Evolutionary conservation across 208 protist species (phyloP).

Genomic region (Trichomonas tenax): DNA sequence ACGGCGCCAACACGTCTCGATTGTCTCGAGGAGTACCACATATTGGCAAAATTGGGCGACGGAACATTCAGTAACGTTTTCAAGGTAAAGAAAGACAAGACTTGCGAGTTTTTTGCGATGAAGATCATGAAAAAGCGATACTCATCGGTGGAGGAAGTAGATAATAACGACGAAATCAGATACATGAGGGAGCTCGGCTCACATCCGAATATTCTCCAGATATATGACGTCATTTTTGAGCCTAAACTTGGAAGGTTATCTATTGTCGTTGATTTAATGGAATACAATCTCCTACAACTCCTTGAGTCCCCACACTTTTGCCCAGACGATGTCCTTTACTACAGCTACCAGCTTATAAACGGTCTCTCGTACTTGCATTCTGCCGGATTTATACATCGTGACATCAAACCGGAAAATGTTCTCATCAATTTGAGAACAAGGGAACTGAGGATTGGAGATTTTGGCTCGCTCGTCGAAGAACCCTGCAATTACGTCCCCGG

Average conservation of each 20-base stretch:
- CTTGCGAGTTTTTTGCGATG: neutral
- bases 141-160: neutral
- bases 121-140: neutral
- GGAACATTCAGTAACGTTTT: neutral
- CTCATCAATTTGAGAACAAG: slow-evolving; percentile 36
- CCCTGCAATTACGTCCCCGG: neutral
- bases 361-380: neutral
- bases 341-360: slow-evolving; percentile 53
- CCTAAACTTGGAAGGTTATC: neutral
- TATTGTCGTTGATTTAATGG: neutral
- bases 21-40: neutral
- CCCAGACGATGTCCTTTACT: slow-evolving; percentile 35
- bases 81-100: neutral
- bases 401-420: slow-evolving; percentile 72
- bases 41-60: neutral
- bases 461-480: neutral
- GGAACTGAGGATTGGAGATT: neutral
- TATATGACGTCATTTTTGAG: neutral
- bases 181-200: neutral
- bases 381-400: slow-evolving; percentile 59
- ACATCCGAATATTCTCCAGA: neutral
- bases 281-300: slow-evolving; percentile 53
- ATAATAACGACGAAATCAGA: neutral
- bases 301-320: slow-evolving; percentile 43
- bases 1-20: too few species aligned